Evolutionary conservation across 2,329 filamentous ascomycete genomes (phyloP), one percentile per base, ranked within the genome.

Genomic region (Aspergillus unguis): DNA sequence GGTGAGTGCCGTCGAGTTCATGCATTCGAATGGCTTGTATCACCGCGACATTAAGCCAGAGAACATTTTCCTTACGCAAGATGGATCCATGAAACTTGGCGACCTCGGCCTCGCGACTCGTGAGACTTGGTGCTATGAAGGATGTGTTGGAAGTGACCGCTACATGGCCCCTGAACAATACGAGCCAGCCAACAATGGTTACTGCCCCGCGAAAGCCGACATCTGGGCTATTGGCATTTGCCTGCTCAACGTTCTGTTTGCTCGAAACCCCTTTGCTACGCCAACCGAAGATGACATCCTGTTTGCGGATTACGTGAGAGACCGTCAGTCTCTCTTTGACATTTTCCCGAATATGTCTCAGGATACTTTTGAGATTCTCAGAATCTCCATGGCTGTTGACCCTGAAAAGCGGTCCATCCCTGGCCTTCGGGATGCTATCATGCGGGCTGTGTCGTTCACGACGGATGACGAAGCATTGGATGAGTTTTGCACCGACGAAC

Each of bases 131-230:
- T 95, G 90, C 26, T 88, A 88, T 64, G 94, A 99, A 77, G 86
- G 87, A 58, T 94, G 89, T 57, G 94, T 99, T 43, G 94, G 94
- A 60, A 97, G 94, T 70, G 94, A 99, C 70, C 90, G 94, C 51
- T 99, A 99, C 77, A 99, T 99, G 94, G 92, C 94, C 51, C 94
- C 94, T 4, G 94, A 99, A 75, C 94, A 99, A 73, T 97, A 94
- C 65, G 92, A 97, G 70, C 91, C 92, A 48, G 84, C 86, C 61
- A 86, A 86, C 57, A 84, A 83, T 58, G 94, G 94, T 54, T 99
- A 99, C 75, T 92, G 90, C 51, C 92, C 94, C 43, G 89, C 90
- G 42, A 85, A 94, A 75, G 94, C 94, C 47, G 94, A 99, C 71
- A 85, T 96, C 63, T 99, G 94, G 94, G 91, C 94, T 52, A 88